Base-by-base conservation (phyloP, 768 basidiomycete genomes). In the Butyriboletus loyo region DNA sequence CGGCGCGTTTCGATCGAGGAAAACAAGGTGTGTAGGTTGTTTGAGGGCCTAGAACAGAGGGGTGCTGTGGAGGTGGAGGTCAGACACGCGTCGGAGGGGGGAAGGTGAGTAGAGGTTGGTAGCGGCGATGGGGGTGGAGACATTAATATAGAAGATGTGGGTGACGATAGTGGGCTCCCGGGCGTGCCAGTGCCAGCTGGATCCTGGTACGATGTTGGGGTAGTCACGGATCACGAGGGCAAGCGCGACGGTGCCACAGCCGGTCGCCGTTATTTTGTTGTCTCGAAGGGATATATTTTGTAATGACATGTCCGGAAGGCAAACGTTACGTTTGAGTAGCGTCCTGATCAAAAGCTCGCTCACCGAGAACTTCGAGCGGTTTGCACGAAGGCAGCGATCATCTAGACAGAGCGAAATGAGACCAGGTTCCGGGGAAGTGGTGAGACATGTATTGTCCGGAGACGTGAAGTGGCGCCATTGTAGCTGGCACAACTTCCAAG, bases 171-270 rank as follows among this genome's bases (percentile, higher is more conserved):
- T 13, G 60, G 45, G 14, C 43, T 56, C 4, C 28, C 21, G 15
- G 58, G 49, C 2, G 7, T 13, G 31, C 22, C 3, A 30, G 55
- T 4, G 1, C 31, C 30, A 2, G n/a, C n/a, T n/a, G n/a, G 55
- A 42, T 1, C 47, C 63, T 27, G 78, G 74, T 8, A 85, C 80
- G 38, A 86, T 77, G 58, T 97, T 92, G 4, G 92, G 91, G 65
- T 98, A 98, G 69, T 99, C 96, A 46, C 90, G 83, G 56, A 98
- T 94, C 92, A 99, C 94, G 47, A 97, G 79, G 0, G 96, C 94
- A 11, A 98, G 77, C 0, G 93, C 89, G 6, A 98, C 92, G 8
- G 89, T 93, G 30, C 93, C 92, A 7, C 89, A 92, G 31, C 94
- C 93, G 0, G 88, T 81, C 0, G 85, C 79, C 31, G 78, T 83